These are phyloP conservation scores for Tuber umbilicatum DNA, from an alignment of 495 filamentous ascomycete genomes.

Conservation along the genomic window DNA sequence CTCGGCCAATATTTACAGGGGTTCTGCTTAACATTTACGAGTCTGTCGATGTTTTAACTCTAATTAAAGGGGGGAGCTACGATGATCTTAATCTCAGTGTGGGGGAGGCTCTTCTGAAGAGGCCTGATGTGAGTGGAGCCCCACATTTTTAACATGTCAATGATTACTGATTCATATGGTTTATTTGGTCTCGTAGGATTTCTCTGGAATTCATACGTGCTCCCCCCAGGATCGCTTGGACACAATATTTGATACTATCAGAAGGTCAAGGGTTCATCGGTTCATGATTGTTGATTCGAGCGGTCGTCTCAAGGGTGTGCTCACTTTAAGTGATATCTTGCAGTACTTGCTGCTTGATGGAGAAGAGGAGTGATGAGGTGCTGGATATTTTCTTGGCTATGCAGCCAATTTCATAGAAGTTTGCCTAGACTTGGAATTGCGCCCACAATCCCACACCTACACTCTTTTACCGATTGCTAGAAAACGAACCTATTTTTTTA, in stretches of 20 bases:
- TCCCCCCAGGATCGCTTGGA: slow-evolving; percentile 83
- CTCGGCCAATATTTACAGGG: slow-evolving; percentile 45
- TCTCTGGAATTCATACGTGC: slow-evolving; percentile 94
- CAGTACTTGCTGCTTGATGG: slow-evolving; percentile 88
- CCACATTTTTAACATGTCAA: not conserved
- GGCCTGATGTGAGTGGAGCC: slow-evolving; percentile 57
- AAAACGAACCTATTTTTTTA: not conserved
- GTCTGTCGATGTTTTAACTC: slow-evolving; percentile 90
- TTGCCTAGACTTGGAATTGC: not conserved
- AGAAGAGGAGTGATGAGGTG: slow-evolving; percentile 53
- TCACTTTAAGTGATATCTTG: slow-evolving; percentile 93
- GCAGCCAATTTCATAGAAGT: not conserved
- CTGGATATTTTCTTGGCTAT: not conserved
- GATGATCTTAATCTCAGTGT: slow-evolving; percentile 82
- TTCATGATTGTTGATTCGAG: slow-evolving; percentile 87
- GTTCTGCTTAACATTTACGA: slow-evolving; percentile 93
- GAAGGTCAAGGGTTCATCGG: slow-evolving; percentile 86
- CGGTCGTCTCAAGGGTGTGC: slow-evolving; percentile 74
- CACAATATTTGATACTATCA: slow-evolving; percentile 94
- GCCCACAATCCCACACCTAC: not conserved
- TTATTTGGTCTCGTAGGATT: slow-evolving; percentile 55
- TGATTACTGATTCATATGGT: slow-evolving; percentile 8
- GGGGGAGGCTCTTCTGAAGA: slow-evolving; percentile 81
- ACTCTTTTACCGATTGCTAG: not conserved
- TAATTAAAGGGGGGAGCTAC: slow-evolving; percentile 89